Evolutionary conservation across 768 basidiomycete genomes (phyloP).

Genomic region (Agaricus blazei): DNA sequence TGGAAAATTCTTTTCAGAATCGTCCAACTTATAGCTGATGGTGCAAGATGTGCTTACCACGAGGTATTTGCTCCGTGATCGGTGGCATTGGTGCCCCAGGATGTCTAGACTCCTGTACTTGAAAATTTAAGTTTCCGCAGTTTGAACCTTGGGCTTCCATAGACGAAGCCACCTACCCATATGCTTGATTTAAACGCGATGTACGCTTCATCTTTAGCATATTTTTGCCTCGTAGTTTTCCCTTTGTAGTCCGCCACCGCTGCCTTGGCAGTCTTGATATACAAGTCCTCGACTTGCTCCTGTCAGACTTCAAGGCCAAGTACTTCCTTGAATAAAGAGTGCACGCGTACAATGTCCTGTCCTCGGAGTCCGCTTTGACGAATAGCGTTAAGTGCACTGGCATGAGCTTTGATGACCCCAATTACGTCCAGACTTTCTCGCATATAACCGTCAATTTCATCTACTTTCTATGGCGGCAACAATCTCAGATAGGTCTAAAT

Average conservation of each 20-base stretch:
- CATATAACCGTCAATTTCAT: slow-evolving; percentile 62
- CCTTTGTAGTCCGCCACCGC: slow-evolving; percentile 41
- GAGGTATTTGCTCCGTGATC: slow-evolving; percentile 63
- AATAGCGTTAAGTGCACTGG: slow-evolving; percentile 46
- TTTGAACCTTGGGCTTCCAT: not conserved
- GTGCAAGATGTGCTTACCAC: slow-evolving; percentile 38
- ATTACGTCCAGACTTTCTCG: slow-evolving; percentile 64
- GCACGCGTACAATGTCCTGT: slow-evolving; percentile 51
- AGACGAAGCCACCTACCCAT: slow-evolving; percentile 44
- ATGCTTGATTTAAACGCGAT: slow-evolving; percentile 56
- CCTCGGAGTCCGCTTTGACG: slow-evolving; percentile 51
- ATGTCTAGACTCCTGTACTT: slow-evolving; percentile 57
- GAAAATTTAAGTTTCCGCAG: not conserved
- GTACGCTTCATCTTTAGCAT: slow-evolving; percentile 59
- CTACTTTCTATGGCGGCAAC: slow-evolving; percentile 37
- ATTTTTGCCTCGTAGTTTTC: slow-evolving; percentile 77
- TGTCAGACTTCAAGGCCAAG: slow-evolving; percentile 18
- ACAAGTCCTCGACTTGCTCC: slow-evolving; percentile 48
- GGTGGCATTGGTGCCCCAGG: slow-evolving; percentile 71
- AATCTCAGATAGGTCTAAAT: slow-evolving; percentile 1
- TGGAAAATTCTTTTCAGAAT: not conserved
- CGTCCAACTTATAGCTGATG: not conserved
- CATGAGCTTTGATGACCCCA: slow-evolving; percentile 54
- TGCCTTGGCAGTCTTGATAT: slow-evolving; percentile 40
- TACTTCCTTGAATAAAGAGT: not conserved